Evolutionary conservation across 306 rosid species (phyloP).

Genomic region (Fragaria ananassa): DNA sequence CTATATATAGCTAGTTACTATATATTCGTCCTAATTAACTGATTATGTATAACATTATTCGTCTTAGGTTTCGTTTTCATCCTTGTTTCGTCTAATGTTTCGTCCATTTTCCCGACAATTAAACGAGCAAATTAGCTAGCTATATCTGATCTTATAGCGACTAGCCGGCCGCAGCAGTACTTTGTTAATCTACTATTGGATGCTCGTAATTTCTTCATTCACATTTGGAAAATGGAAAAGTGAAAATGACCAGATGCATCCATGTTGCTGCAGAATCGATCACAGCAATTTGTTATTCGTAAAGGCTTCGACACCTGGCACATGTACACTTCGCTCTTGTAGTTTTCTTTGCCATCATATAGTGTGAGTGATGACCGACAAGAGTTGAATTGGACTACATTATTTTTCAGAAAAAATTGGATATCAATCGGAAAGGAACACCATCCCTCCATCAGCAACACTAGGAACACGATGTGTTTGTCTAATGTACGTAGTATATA

Average conservation of each 20-base stretch:
- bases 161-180: not conserved
- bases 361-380: not conserved
- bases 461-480: not conserved
- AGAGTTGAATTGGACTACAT: not conserved
- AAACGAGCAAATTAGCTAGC: not conserved
- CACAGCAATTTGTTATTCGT: not conserved
- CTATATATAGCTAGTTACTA: not conserved
- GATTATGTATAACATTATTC: not conserved
- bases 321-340: not conserved
- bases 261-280: not conserved
- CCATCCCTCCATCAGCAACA: not conserved
- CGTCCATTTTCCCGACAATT: conserved; percentile 4
- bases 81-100: conserved; percentile 11
- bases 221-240: not conserved
- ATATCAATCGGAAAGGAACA: not conserved
- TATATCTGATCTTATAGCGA: not conserved
- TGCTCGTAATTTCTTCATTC: not conserved
- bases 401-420: not conserved
- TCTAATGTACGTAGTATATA: not conserved
- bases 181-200: not conserved
- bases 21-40: not conserved
- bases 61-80: conserved; percentile 24
- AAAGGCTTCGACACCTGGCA: not conserved
- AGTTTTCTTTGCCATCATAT: not conserved
- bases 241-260: not conserved